Percentiles rank a stretch among this genome's conserved stretches.
phyloP scores from a whole-genome alignment of 2,329 filamentous ascomycete species.

The Trichoderma pleuroti region DNA sequence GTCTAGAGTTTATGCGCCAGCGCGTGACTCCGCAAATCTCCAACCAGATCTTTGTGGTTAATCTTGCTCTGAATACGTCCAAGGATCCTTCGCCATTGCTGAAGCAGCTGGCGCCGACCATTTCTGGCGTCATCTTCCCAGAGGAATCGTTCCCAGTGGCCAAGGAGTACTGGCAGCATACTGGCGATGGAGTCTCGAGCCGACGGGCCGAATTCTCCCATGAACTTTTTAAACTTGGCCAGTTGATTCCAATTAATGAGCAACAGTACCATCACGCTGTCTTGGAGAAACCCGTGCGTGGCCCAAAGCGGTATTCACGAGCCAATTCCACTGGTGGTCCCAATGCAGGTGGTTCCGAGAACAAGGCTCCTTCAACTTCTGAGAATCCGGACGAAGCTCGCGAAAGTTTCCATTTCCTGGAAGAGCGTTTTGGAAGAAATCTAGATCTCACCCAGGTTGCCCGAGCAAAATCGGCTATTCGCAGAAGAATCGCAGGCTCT shows the following conservation, averaged over 20 bases:
- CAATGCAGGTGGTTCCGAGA: not conserved
- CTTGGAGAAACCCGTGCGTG: constrained; percentile 53
- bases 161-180: constrained; percentile 98
- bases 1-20: constrained; percentile 66
- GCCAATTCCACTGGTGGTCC: constrained; percentile 35
- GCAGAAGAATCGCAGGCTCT: constrained; percentile 82
- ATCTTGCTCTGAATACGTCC: constrained; percentile 59
- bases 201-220: constrained; percentile 88
- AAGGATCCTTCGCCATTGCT: constrained; percentile 50
- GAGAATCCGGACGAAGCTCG: constrained; percentile 39
- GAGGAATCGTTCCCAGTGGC: constrained; percentile 64
- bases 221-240: constrained; percentile 65
- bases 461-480: constrained; percentile 81
- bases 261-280: constrained; percentile 28
- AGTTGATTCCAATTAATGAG: constrained; percentile 41
- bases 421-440: constrained; percentile 92
- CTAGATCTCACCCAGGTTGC: constrained; percentile 74
- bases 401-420: constrained; percentile 78
- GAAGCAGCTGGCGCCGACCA: constrained; percentile 53
- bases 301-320: constrained; percentile 77
- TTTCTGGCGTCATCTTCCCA: constrained; percentile 71
- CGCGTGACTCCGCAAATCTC: constrained; percentile 52
- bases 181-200: constrained; percentile 88
- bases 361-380: constrained; percentile 21
- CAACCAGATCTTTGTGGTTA: constrained; percentile 52